Evolutionary conservation across 1,139 yeast genomes (phyloP).

Genomic region (Suhomyces choctaworum): DNA sequence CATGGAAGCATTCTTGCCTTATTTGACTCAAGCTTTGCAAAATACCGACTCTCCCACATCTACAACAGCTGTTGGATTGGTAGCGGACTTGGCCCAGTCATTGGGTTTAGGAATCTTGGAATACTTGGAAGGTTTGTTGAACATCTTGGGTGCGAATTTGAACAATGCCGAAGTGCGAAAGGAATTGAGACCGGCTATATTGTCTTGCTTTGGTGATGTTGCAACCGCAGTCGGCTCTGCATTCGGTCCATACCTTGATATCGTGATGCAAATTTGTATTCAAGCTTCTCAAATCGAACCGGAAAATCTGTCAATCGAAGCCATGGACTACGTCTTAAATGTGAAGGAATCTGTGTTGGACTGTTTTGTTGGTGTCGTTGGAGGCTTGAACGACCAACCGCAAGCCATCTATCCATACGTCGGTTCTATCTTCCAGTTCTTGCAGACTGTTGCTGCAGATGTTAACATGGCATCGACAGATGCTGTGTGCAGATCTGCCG

Average conservation of each 20-base stretch:
- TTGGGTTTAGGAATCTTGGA: conserved; percentile 61
- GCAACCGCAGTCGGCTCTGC: conserved; percentile 82
- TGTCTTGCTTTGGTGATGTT: conserved; percentile 96
- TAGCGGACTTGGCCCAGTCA: conserved; percentile 96
- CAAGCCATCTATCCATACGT: conserved; percentile 64
- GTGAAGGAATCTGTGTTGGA: conserved; percentile 87
- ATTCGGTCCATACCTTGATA: conserved; percentile 73
- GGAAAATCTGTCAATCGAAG: conserved; percentile 65
- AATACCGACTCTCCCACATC: conserved; percentile 84
- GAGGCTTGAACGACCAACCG: conserved; percentile 77
- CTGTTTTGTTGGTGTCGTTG: conserved; percentile 92
- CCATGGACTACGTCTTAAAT: conserved; percentile 69
- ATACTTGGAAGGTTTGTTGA: conserved; percentile 81
- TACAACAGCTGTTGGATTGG: conserved; percentile 87
- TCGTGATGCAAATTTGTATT: conserved; percentile 70
- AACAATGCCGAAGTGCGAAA: conserved; percentile 66
- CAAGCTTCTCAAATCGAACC: conserved; percentile 57
- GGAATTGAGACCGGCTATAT: conserved; percentile 81
- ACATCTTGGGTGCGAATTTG: conserved; percentile 70
- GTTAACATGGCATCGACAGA: conserved; percentile 60
- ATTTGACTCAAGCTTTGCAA: conserved; percentile 70
- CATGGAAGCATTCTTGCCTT: conserved; percentile 82
- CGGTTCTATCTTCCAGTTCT: conserved; percentile 67
- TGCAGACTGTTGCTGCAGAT: conserved; percentile 61
- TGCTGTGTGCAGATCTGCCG: conserved; percentile 71